Base-by-base conservation (phyloP, 805 yeast species). In the Candida succiphila region DNA sequence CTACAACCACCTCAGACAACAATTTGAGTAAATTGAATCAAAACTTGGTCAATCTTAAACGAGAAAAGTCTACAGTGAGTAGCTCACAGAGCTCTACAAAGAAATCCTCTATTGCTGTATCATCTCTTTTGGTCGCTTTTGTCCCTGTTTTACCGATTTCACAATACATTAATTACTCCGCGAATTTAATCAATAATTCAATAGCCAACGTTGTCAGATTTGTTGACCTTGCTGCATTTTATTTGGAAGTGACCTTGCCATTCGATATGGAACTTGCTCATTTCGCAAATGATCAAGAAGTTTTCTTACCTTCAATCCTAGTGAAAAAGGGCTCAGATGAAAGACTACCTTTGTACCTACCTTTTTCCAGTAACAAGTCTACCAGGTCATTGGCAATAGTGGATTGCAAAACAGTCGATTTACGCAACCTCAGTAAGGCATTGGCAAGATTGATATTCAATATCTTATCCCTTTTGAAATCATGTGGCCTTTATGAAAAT, bases 101-200 rank as follows among this genome's bases (percentile, higher is more conserved):
- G n/a, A 35, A 30, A 7, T 39, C 33, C 6, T 26, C 37, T 4
- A 32, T 58, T 4, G 35, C 44, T n/a, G 50, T 45, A 24, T 31
- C 39, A 2, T 61, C 61, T 1, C 39, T 57, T 2, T 17, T 57
- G n/a, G 32, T 58, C 3, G 35, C 44, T n/a, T 51, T 45, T 25
- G 32, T 38, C 2, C 62, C 61, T 1, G 39, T 57, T 2, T 17
- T 57, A 9, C 46, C 54, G 3, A 23, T 54, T 1, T 31, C 40
- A 2, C 33, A 38, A 7, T 43, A 39, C 29, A 16, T 49, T 2
- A 21, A 38, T 8, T 53, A 48, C 32, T 36, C 51, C 1, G 30
- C 46, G 3, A 36, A 40, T 7, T 12, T 47, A 3, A 40, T 56
- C 8, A 45, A 44, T 28, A 34, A 39, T 8, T 48, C 54, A 4